Evolutionary conservation across 345 rosid genomes (phyloP).

Genomic region (Pistacia atlantica): DNA sequence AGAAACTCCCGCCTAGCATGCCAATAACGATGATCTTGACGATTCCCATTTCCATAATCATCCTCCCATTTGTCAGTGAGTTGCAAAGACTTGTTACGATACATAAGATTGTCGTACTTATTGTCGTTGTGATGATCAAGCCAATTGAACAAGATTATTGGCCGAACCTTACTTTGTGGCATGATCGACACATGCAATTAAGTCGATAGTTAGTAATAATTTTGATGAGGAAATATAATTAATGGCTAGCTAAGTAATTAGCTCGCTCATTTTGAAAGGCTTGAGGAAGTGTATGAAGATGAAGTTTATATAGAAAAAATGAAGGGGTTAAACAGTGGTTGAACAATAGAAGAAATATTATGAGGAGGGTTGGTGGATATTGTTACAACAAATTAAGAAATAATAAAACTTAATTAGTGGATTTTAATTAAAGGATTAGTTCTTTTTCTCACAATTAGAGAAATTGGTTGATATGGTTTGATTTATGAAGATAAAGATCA

Average conservation of each 20-base stretch:
- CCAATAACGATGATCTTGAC: conserved; percentile 39
- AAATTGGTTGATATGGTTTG: too few species aligned
- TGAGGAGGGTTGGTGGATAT: conserved; percentile 27
- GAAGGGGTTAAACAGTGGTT: background rate
- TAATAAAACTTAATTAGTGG: background rate
- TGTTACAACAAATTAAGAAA: conserved; percentile 41
- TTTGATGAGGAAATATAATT: background rate
- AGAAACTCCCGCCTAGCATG: conserved; percentile 51
- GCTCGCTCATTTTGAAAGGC: too few species aligned
- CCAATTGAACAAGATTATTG: conserved; percentile 13
- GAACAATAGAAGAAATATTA: background rate
- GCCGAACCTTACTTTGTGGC: background rate
- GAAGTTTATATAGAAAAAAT: background rate
- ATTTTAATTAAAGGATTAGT: background rate
- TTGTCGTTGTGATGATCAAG: background rate
- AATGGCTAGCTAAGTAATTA: too few species aligned
- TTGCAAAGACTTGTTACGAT: background rate
- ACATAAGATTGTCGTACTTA: background rate
- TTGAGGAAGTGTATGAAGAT: background rate
- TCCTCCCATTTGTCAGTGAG: conserved; percentile 26
- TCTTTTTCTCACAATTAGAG: background rate
- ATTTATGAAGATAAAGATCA: too few species aligned
- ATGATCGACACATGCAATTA: background rate
- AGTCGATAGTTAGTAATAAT: background rate
- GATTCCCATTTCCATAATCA: conserved; percentile 24